A percentile compares a stretch with the other conserved stretches of the same genome.
phyloP scores from a whole-genome alignment of 176 grass and related monocot species.

The Oryza rufipogon region DNA sequence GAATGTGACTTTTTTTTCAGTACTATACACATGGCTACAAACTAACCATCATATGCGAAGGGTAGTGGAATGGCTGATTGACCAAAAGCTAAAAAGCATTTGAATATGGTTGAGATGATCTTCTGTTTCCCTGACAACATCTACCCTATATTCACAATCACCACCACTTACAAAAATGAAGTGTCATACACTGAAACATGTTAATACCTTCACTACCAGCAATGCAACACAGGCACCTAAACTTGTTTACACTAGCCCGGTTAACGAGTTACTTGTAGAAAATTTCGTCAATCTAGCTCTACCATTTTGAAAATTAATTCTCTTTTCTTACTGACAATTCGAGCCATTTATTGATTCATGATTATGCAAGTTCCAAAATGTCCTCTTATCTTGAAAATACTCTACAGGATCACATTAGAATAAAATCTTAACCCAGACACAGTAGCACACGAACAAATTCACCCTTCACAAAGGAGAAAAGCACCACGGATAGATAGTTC shows the following conservation, averaged over 20 bases:
- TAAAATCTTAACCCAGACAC: background rate
- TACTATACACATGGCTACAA: background rate
- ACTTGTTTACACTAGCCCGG: background rate
- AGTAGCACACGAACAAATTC: background rate
- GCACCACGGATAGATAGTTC: background rate
- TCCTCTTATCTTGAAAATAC: background rate
- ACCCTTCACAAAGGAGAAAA: background rate
- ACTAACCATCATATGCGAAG: background rate
- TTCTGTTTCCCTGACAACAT: background rate
- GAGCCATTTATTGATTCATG: no score
- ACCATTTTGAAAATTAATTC: background rate
- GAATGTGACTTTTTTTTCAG: constrained; percentile 6
- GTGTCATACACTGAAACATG: no score
- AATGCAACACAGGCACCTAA: background rate
- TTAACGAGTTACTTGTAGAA: background rate
- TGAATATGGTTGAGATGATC: background rate
- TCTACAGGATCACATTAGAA: background rate
- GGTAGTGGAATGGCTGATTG: background rate
- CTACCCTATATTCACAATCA: background rate
- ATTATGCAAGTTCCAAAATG: no score
- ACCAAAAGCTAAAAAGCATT: background rate
- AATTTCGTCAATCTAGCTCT: background rate
- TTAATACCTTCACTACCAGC: no score
- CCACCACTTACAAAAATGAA: background rate
- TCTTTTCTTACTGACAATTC: background rate